These are phyloP conservation scores for Chrysosporium queenslandicum DNA, from an alignment of 2,329 filamentous ascomycete species.

Conservation along the genomic window DNA sequence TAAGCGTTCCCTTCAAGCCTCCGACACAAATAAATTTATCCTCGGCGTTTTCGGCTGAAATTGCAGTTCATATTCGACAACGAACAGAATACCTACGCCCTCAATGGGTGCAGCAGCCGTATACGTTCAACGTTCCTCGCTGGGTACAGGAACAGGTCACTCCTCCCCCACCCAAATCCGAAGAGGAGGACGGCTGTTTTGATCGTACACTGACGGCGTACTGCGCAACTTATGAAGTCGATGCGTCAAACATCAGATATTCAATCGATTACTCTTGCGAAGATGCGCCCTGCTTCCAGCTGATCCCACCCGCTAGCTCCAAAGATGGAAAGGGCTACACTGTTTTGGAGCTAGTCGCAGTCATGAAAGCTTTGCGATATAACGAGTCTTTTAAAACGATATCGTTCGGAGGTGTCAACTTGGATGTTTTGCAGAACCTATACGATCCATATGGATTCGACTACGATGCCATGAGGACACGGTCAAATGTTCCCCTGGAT, in stretches of 20 bases:
- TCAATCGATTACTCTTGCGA: conserved; percentile 52
- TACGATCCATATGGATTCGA: conserved; percentile 53
- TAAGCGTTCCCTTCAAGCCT: conserved; percentile 46
- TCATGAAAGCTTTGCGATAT: conserved; percentile 60
- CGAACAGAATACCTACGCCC: conserved; percentile 55
- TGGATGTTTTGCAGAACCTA: conserved; percentile 55
- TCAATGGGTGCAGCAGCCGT: conserved; percentile 55
- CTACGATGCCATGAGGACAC: conserved; percentile 51
- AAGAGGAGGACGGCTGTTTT: conserved; percentile 53
- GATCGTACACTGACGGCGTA: conserved; percentile 60
- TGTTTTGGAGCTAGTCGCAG: conserved; percentile 54
- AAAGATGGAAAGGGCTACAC: conserved; percentile 45
- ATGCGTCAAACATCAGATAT: conserved; percentile 57
- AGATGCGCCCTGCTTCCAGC: conserved; percentile 56
- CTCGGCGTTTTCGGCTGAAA: conserved; percentile 54
- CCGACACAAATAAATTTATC: conserved; percentile 51
- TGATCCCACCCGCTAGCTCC: conserved; percentile 48
- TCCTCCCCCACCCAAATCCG: conserved; percentile 38
- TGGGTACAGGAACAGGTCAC: conserved; percentile 43
- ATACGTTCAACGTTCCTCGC: conserved; percentile 51
- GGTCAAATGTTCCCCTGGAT: conserved; percentile 47
- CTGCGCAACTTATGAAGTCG: conserved; percentile 57
- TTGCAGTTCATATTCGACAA: conserved; percentile 52
- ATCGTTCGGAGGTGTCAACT: conserved; percentile 54
- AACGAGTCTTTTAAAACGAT: conserved; percentile 60